Conservation (phyloP, 2,329 filamentous ascomycete genomes). For the Fusarium sacchari region DNA sequence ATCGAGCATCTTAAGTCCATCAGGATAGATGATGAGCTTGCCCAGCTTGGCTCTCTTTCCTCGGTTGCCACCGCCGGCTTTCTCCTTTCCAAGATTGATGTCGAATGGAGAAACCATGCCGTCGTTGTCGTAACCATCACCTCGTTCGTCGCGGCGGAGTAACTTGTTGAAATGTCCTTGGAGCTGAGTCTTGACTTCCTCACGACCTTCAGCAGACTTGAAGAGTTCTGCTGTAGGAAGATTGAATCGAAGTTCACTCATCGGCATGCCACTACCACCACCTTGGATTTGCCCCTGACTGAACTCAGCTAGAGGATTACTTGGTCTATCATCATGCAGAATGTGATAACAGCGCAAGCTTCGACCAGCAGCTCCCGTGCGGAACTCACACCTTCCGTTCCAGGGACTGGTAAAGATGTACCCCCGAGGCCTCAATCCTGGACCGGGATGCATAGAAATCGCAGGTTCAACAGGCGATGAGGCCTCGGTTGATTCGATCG, state of each 20-base stretch:
- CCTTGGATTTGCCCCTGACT: slow-evolving; percentile 45
- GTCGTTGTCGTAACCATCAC: slow-evolving; percentile 52
- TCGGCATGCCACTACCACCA: slow-evolving; percentile 39
- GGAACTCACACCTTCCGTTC: slow-evolving; percentile 88
- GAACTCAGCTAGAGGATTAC: slow-evolving; percentile 58
- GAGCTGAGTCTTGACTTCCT: slow-evolving; percentile 47
- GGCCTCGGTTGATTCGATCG: slow-evolving; percentile 48
- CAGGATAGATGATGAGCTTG: slow-evolving; percentile 88
- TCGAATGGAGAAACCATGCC: slow-evolving; percentile 63
- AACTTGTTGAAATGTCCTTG: slow-evolving; percentile 58
- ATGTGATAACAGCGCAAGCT: slow-evolving; percentile 79
- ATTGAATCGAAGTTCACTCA: slow-evolving; percentile 93
- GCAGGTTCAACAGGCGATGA: slow-evolving; percentile 43
- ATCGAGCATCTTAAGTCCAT: slow-evolving; percentile 96
- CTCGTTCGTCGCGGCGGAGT: slow-evolving; percentile 48
- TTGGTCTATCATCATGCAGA: slow-evolving; percentile 59
- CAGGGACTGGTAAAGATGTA: slow-evolving; percentile 88
- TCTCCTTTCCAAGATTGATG: slow-evolving; percentile 81
- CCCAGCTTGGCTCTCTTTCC: slow-evolving; percentile 92
- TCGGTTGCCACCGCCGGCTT: slow-evolving; percentile 84
- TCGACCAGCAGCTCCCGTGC: slow-evolving; percentile 79
- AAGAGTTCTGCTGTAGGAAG: slow-evolving; percentile 71
- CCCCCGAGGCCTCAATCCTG: slow-evolving; percentile 65
- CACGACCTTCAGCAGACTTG: slow-evolving; percentile 47
- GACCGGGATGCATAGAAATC: slow-evolving; percentile 53